Evolutionary conservation across 495 filamentous ascomycete genomes (phyloP).

Genomic region (Penicillium salamii): DNA sequence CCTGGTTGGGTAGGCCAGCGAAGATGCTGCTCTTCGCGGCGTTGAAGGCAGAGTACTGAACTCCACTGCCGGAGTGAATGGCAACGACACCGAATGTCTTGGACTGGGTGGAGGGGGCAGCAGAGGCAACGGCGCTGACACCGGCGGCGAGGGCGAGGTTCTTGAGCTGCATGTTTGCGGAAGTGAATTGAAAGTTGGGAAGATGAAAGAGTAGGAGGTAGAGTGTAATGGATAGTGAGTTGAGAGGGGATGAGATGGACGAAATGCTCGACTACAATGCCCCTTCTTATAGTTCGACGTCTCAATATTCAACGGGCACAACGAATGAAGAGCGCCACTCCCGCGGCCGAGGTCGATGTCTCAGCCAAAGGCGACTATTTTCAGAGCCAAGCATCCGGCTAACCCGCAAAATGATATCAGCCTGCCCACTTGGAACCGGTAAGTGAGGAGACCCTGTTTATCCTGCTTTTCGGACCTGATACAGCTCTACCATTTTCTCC

Average conservation of each 20-base stretch:
- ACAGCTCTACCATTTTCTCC: not conserved
- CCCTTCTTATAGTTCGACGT: slow-evolving; percentile 2
- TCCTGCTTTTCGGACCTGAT: too few relatives aligned
- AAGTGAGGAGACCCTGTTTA: not conserved
- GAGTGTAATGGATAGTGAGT: not conserved
- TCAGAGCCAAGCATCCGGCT: not conserved
- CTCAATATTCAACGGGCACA: not conserved
- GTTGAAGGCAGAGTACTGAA: slow-evolving; percentile 41
- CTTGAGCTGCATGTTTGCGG: slow-evolving; percentile 30
- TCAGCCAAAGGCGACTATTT: not conserved
- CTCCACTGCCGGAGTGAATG: slow-evolving; percentile 43
- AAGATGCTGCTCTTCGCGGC: slow-evolving; percentile 45
- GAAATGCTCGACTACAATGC: too few relatives aligned
- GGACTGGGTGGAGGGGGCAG: slow-evolving; percentile 20
- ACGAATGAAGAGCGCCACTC: not conserved
- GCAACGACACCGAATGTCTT: slow-evolving; percentile 44
- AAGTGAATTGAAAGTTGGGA: not conserved
- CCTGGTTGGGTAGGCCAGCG: slow-evolving; percentile 36
- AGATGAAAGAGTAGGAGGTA: not conserved
- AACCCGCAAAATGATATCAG: slow-evolving; percentile 2
- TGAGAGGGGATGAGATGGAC: not conserved
- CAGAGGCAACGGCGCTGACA: slow-evolving; percentile 22
- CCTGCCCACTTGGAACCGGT: not conserved
- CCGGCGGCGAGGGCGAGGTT: slow-evolving; percentile 21
- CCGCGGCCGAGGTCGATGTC: slow-evolving; percentile 4